Evolutionary conservation across 1,284 basidiomycete species (phyloP), one percentile per base, ranked within the genome.

Genomic region (Boletus mariae): DNA sequence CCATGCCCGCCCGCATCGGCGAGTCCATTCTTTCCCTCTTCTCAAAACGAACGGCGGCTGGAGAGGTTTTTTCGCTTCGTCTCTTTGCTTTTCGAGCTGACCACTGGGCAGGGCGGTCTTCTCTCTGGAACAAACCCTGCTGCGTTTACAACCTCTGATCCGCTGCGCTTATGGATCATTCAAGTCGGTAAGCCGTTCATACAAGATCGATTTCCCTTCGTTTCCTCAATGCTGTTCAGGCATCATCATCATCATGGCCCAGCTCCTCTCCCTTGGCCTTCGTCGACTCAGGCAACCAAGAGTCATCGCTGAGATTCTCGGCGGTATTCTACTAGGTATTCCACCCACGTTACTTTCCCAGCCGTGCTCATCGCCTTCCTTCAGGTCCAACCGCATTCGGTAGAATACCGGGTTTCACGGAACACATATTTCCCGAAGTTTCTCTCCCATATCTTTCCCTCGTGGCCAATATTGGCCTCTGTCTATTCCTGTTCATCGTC

Each of bases 401-500:
- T 28, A 66, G 67, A 26, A 68, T 68, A 56, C 69, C 66, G 17
- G 66, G 69, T 0, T 68, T 68, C 44, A 68, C 66, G 3, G 46
- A 68, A 5, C 71, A 71, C 34, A 90, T 97, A 60, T 97, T 97
- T 73, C 93, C 94, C 0, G n/a, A 69, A 0, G 70, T 63, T 0
- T 90, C 87, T 5, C 73, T 95, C 53, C 78, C 87, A 8, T 75
- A 87, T 58, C 84, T 98, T 50, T 87, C 80, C 53, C 82, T 98
- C 31, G 90, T 94, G 11, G 83, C 88, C 23, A 94, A 85, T 52
- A 84, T 98, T 55, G 96, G 96, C 48, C 82, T 98, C 20, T 84
- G 96, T 59, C 78, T 97, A 35, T 95, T 93, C 73, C 80, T 96
- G 11, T 95, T 95, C 74, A 76, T 95, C 49, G 84, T 98, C 41